Percentiles rank a stretch among this genome's conserved stretches.
Evolutionary conservation across 345 rosid species (phyloP).

Genomic region (Combretum micranthum): DNA sequence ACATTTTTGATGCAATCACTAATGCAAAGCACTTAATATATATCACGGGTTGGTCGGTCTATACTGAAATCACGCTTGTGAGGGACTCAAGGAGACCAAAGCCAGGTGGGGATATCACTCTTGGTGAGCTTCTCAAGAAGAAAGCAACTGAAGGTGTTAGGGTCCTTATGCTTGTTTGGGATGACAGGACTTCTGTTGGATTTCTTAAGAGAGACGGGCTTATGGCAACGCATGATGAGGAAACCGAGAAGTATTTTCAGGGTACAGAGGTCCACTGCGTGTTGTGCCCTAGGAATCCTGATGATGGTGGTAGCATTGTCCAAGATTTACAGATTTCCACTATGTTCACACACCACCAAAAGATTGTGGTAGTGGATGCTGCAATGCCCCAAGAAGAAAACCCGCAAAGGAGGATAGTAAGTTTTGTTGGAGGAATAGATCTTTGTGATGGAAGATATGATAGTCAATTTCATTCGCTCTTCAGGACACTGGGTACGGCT

Average conservation of each 20-base stretch:
- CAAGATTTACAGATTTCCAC: conserved; percentile 83
- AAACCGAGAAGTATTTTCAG: conserved; percentile 62
- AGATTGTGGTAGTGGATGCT: conserved; percentile 87
- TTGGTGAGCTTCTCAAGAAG: conserved; percentile 88
- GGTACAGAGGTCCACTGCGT: conserved; percentile 77
- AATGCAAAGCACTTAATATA: conserved; percentile 85
- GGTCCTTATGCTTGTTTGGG: conserved; percentile 94
- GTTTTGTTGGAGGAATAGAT: conserved; percentile 96
- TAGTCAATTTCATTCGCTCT: conserved; percentile 85
- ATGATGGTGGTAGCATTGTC: conserved; percentile 91
- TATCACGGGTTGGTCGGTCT: conserved; percentile 99
- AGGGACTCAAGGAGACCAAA: conserved; percentile 94
- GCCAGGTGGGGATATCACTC: conserved; percentile 74
- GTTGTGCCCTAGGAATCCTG: conserved; percentile 92
- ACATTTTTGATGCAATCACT: conserved; percentile 77
- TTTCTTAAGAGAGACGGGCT: conserved; percentile 80
- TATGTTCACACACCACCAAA: conserved; percentile 99
- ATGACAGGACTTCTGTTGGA: conserved; percentile 92
- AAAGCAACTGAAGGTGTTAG: conserved; percentile 90
- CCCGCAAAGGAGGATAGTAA: conserved; percentile 69
- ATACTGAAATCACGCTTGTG: conserved; percentile 73
- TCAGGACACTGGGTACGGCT: conserved; percentile 87
- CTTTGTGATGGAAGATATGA: conserved; percentile 98
- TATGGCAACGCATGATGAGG: conserved; percentile 98
- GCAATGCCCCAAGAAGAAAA: conserved; percentile 61